Evolutionary conservation across 1,139 yeast species (phyloP), one percentile per base, ranked within the genome.

Genomic region (Taphrina betulina): DNA sequence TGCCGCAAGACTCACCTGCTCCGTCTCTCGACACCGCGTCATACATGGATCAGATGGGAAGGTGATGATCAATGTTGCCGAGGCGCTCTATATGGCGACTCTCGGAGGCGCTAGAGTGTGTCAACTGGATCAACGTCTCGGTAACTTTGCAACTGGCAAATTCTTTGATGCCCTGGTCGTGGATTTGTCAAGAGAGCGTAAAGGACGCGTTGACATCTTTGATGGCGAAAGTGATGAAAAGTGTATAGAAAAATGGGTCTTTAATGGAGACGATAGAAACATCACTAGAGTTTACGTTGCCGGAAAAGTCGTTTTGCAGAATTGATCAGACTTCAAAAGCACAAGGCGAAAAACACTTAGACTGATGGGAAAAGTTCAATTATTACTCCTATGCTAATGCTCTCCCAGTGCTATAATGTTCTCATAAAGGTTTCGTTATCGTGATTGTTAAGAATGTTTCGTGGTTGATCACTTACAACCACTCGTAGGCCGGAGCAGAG

Each of bases 191-290:
- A 79, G 78, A 50, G 24, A 28, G 12, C 38, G 46, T 2, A 22
- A 33, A 12, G 46, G 57, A 10, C 37, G 51, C 7, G 77, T 89
- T 22, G 96, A 90, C 66, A 71, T 85, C 1, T 90, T 89, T 66
- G 94, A 85, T 57, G 51, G 59, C 4, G 66, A 63, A 14, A 73
- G 73, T 57, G 73, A 78, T 66, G 73, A 72, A 23, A 79, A 84
- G 67, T 67, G 86, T 53, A 69, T 90, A 4, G 87, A 87, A 55
- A 89, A 88, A 68, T 92, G 98, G 98, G 73, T 90, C n/a, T 92
- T 88, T 67, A 79, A 82, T 59, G 98, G 97, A 31, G 98, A 92
- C 69, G 96, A 92, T 68, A 77, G 98, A 66, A 92, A 92, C 68
- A 82, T 94, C 41, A 66, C 72, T 12, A 75, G 74, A 57, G 96